A percentile compares a stretch with the other conserved stretches of the same genome.
Conservation (phyloP, 306 rosid species). For the Glycyrrhiza uralensis region DNA sequence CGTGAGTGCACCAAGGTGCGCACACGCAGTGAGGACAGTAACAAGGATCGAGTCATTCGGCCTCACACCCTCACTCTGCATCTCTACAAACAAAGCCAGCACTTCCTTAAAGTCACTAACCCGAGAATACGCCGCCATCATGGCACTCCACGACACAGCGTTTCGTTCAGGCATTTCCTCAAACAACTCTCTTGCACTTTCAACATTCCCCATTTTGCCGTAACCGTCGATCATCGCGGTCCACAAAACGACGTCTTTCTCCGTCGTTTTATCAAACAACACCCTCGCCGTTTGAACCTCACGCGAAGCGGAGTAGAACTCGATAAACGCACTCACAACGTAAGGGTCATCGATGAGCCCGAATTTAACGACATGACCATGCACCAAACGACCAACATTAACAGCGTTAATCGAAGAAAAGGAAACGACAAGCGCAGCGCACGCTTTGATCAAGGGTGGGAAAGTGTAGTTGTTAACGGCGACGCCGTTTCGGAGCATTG, state of each 20-base stretch:
- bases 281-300: conserved; percentile 40
- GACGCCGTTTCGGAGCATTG: conserved; percentile 51
- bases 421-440: conserved; percentile 27
- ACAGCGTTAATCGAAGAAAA: conserved; percentile 8
- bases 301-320: conserved; percentile 42
- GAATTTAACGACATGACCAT: conserved; percentile 54
- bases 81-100: conserved; percentile 36
- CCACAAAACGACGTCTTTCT: conserved; percentile 79
- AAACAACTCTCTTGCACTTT: conserved; percentile 60
- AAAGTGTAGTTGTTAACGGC: conserved; percentile 73
- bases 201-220: conserved; percentile 63
- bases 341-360: conserved; percentile 58
- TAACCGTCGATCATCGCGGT: conserved; percentile 77
- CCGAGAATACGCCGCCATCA: conserved; percentile 43
- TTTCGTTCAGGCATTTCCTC: conserved; percentile 76
- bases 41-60: conserved; percentile 45
- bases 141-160: conserved; percentile 50
- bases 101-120: conserved; percentile 40
- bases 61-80: conserved; percentile 26
- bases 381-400: conserved; percentile 50
- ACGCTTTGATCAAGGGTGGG: conserved; percentile 75
- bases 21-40: conserved; percentile 40
- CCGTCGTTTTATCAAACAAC: conserved; percentile 44
- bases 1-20: conserved; percentile 39
- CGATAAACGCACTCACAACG: conserved; percentile 51